Conservation (phyloP, 176 grass and related monocot genomes). For the Dendrocalamus sinicus region DNA sequence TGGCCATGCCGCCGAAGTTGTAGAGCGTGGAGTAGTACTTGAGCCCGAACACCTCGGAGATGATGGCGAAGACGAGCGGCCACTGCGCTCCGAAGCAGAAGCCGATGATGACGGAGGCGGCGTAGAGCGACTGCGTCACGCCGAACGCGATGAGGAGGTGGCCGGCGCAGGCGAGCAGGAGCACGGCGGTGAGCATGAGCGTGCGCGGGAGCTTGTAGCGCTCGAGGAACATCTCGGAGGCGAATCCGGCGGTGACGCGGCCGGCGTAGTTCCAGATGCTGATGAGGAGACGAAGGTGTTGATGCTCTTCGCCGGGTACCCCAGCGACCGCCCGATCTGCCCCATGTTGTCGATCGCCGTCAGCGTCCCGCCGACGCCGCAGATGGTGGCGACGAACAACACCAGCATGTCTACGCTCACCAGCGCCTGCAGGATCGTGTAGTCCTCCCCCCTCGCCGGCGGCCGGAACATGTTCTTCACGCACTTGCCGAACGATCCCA, state of each 20-base stretch:
- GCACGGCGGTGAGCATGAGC: constrained; percentile 52
- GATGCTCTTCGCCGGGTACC: constrained; percentile 55
- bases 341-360: constrained; percentile 96
- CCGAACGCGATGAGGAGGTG: constrained; percentile 72
- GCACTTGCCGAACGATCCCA: not conserved
- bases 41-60: constrained; percentile 82
- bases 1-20: constrained; percentile 74
- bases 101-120: constrained; percentile 62
- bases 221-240: constrained; percentile 55
- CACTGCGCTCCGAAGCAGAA: constrained; percentile 95
- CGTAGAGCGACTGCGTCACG: constrained; percentile 59
- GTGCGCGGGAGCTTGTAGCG: constrained; percentile 61
- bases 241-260: constrained; percentile 70
- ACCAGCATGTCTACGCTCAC: constrained; percentile 75
- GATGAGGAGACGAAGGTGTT: constrained; percentile 87
- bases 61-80: constrained; percentile 84
- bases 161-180: constrained; percentile 68
- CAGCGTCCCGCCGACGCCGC: constrained; percentile 73
- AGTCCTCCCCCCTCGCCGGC: constrained; percentile 67
- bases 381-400: constrained; percentile 68
- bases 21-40: constrained; percentile 90
- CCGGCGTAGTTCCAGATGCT: constrained; percentile 98
- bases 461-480: constrained; percentile 50
- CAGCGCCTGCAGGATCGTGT: constrained; percentile 68
- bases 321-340: constrained; percentile 71